These are phyloP conservation scores for Fremontodendron californicum DNA, from an alignment of 345 rosid species.

Conservation along the genomic window DNA sequence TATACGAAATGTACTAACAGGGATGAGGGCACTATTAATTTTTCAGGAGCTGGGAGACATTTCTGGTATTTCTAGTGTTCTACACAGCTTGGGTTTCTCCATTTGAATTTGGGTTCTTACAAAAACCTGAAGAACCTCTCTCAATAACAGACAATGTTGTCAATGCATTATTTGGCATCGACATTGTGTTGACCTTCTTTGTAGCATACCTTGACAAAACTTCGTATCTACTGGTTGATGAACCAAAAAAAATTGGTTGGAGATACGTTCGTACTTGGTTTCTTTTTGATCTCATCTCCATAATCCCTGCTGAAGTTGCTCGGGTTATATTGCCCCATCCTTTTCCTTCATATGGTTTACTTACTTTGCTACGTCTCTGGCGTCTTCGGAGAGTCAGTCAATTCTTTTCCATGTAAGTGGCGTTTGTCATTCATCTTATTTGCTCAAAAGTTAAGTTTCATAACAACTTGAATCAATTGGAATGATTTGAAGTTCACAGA, in stretches of 20 bases:
- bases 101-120: conserved; percentile 71
- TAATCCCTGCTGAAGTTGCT: conserved; percentile 64
- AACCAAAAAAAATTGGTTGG: conserved; percentile 53
- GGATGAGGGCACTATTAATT: background rate
- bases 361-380: conserved; percentile 88
- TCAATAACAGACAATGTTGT: conserved; percentile 55
- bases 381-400: conserved; percentile 79
- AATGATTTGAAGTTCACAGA: background rate
- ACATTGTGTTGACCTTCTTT: conserved; percentile 75
- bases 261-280: conserved; percentile 58
- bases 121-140: conserved; percentile 41
- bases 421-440: background rate
- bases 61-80: conserved; percentile 64
- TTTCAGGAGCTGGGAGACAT: conserved; percentile 68
- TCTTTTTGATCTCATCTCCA: conserved; percentile 58
- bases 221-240: conserved; percentile 62
- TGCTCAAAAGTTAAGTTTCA: background rate
- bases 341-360: conserved; percentile 53
- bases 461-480: background rate
- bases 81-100: conserved; percentile 95
- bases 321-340: conserved; percentile 36
- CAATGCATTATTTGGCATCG: conserved; percentile 59
- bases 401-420: conserved; percentile 48
- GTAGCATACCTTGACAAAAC: conserved; percentile 68
- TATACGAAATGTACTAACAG: background rate